A percentile compares a stretch with the other conserved stretches of the same genome.
Conservation (phyloP, 1,284 basidiomycete genomes). For the Ustilago xerochloae region DNA sequence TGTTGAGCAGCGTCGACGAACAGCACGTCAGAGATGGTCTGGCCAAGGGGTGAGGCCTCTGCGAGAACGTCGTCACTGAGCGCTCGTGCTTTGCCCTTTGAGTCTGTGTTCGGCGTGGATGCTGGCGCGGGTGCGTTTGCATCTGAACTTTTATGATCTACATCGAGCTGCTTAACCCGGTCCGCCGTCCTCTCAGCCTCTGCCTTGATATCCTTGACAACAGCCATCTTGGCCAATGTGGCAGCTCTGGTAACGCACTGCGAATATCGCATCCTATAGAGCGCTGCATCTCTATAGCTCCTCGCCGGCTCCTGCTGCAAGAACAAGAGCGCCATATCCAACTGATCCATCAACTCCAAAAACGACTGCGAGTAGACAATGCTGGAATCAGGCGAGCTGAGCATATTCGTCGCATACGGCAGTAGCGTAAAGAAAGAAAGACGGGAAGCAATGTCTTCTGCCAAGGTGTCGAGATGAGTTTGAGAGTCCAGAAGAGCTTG, state of each 20-base stretch:
- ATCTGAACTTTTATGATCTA: neutral
- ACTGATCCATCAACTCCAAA: slow-evolving; percentile 56
- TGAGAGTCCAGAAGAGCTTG: slow-evolving; percentile 50
- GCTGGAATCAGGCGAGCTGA: slow-evolving; percentile 50
- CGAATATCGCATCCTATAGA: slow-evolving; percentile 63
- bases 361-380: slow-evolving; percentile 56
- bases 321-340: slow-evolving; percentile 59
- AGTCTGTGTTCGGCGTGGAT: neutral
- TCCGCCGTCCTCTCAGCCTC: slow-evolving; percentile 11
- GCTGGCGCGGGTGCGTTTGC: neutral
- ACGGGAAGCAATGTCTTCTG: slow-evolving; percentile 47
- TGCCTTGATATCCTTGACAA: slow-evolving; percentile 28
- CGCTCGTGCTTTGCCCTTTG: slow-evolving; percentile 32
- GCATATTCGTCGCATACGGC: slow-evolving; percentile 54
- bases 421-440: slow-evolving; percentile 64
- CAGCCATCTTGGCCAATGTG: slow-evolving; percentile 52
- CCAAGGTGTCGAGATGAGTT: slow-evolving; percentile 50
- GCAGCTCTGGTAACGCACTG: slow-evolving; percentile 57
- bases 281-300: slow-evolving; percentile 53
- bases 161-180: slow-evolving; percentile 34
- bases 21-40: neutral
- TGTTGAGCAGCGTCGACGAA: slow-evolving; percentile 17
- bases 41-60: neutral
- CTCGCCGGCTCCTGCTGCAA: slow-evolving; percentile 44
- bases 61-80: slow-evolving; percentile 1